phyloP scores from a whole-genome alignment of 1,284 basidiomycete genomes.

The Acaromyces ingoldii region DNA sequence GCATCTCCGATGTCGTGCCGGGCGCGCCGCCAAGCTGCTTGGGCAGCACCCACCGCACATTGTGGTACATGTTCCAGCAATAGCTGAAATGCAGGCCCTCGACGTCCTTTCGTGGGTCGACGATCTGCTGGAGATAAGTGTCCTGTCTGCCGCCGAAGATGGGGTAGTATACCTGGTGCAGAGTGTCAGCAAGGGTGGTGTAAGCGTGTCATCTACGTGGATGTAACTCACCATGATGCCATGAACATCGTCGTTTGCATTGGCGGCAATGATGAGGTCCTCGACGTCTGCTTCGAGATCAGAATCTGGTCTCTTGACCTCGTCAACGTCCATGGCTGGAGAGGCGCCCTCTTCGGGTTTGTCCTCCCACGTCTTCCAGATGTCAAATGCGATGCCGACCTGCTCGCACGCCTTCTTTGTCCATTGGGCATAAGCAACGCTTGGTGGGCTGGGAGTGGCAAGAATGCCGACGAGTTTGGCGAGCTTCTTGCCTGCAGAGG shows the following conservation, averaged over 20 bases:
- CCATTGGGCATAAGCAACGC: conserved; percentile 86
- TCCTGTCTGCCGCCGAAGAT: conserved; percentile 62
- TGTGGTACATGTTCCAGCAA: conserved; percentile 52
- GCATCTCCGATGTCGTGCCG: conserved; percentile 37
- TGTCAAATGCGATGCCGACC: conserved; percentile 78
- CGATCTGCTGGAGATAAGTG: conserved; percentile 90
- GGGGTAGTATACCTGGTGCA: conserved; percentile 42
- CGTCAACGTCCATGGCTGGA: conserved; percentile 56
- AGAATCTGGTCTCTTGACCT: conserved; percentile 62
- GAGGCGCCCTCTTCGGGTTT: conserved; percentile 52
- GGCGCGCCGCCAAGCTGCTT: conserved; percentile 45
- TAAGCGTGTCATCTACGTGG: not conserved
- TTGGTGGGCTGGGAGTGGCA: conserved; percentile 78
- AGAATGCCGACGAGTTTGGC: conserved; percentile 89
- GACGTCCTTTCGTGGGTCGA: conserved; percentile 93
- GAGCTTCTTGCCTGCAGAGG: conserved; percentile 25
- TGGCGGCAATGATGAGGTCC: conserved; percentile 57
- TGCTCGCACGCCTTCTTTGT: conserved; percentile 84
- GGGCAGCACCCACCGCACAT: conserved; percentile 48
- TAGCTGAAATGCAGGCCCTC: conserved; percentile 80
- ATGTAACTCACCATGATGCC: conserved; percentile 94
- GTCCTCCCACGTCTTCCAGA: conserved; percentile 50
- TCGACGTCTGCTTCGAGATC: conserved; percentile 66
- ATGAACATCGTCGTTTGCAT: conserved; percentile 76
- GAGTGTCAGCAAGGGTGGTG: not conserved